Evolutionary conservation across 345 rosid genomes (phyloP), one percentile per base, ranked within the genome.

Genomic region (Citrus maxima): DNA sequence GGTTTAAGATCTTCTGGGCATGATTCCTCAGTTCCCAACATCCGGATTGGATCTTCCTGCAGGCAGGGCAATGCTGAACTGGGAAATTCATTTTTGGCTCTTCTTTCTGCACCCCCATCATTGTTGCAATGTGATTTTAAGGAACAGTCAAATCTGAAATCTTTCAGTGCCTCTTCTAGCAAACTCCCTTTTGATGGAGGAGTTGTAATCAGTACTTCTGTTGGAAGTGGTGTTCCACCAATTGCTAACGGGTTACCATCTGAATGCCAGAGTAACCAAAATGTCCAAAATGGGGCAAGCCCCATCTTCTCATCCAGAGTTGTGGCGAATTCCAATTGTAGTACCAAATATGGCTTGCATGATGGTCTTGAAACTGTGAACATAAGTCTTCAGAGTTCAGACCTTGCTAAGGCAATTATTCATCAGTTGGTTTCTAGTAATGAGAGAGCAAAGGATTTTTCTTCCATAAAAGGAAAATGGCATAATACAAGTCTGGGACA

Each of bases 11-110:
- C 84, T 3, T 72, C 72, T 2, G 67, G 67, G 49, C 73, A 63
- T n/a, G 86, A 80, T 13, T 16, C 72, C 6, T 16, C 77, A 74
- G 27, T 80, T 74, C 54, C 84, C 59, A 14, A 24, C 60, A 13
- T 35, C 46, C 51, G 69, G 63, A 82, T 67, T 54, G 58, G 74
- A 62, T 70, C 67, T 72, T 76, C 86, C 24, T 59, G 27, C 34
- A 77, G 78, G 30, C 67, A 77, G 32, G 80, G 42, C 64, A 35
- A 70, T 72, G 19, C 54, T 34, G 83, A 86, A 32, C 2, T 62
- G 18, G 84, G 83, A 65, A 86, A 72, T 86, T 87, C 87, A 25
- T 86, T 86, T 78, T 74, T 83, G 65, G 86, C 88, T 79, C 82
- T 83, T 30, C 82, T 85, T 73, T 87, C 86, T 27, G 87, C 86